Conservation (phyloP, 1,139 yeast species). For the Saccharomyces uvarum region DNA sequence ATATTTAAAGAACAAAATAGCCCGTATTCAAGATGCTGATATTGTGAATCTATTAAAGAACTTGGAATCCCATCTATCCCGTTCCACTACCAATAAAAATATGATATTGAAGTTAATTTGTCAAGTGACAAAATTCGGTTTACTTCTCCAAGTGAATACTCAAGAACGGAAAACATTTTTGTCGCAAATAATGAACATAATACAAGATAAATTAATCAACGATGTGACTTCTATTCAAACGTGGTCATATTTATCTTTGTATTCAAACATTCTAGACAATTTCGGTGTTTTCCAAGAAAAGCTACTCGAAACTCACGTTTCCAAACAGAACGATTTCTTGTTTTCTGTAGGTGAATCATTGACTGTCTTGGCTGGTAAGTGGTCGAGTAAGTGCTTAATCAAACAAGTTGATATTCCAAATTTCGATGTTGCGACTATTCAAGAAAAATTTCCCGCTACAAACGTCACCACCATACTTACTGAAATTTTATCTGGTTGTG, state of each 20-base stretch:
- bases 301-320: slow-evolving; percentile 50
- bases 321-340: slow-evolving; percentile 66
- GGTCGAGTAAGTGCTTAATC: slow-evolving; percentile 55
- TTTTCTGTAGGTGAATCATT: slow-evolving; percentile 85
- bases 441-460: slow-evolving; percentile 11
- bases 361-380: slow-evolving; percentile 63
- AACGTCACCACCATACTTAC: slow-evolving; percentile 34
- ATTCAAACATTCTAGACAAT: slow-evolving; percentile 28
- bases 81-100: slow-evolving; percentile 17
- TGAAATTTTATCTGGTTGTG: slow-evolving; percentile 45
- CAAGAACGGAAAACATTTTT: slow-evolving; percentile 20
- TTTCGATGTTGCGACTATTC: slow-evolving; percentile 8
- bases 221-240: slow-evolving; percentile 57
- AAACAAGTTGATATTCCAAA: slow-evolving; percentile 43
- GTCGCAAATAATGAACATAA: slow-evolving; percentile 16
- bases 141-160: slow-evolving; percentile 34
- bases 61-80: slow-evolving; percentile 3
- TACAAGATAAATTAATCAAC: slow-evolving; percentile 39
- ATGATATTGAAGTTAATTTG: slow-evolving; percentile 42
- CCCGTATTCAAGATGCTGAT: neutral
- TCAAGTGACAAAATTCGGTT: slow-evolving; percentile 57
- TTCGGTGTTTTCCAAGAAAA: slow-evolving; percentile 37
- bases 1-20: slow-evolving; percentile 29
- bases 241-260: slow-evolving; percentile 48
- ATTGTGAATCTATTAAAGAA: slow-evolving; percentile 1